Conservation (phyloP, 257 asterid genomes). For the Lithospermum erythrorhizon region DNA sequence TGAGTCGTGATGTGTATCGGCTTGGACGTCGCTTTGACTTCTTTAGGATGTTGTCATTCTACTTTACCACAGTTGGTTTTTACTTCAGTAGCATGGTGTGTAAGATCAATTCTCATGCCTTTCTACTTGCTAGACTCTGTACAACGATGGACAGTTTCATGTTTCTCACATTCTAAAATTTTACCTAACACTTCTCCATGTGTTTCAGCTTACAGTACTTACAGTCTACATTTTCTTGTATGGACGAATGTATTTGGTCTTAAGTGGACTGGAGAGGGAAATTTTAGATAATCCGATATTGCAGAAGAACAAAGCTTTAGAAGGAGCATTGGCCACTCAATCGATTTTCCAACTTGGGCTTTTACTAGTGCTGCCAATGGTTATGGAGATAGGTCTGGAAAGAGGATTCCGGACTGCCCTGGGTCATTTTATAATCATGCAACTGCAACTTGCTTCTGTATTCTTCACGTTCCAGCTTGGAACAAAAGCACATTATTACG, state of each 20-base stretch:
- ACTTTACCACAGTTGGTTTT: constrained; percentile 95
- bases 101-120: constrained; percentile 5
- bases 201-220: constrained; percentile 76
- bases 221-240: constrained; percentile 74
- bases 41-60: constrained; percentile 91
- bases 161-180: neutral
- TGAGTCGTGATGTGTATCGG: constrained; percentile 87
- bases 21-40: constrained; percentile 97
- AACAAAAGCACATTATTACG: constrained; percentile 83
- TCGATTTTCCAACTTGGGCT: constrained; percentile 84
- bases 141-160: neutral
- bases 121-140: neutral
- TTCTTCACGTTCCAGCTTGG: constrained; percentile 98
- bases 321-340: constrained; percentile 82
- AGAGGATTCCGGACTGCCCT: constrained; percentile 88
- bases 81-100: constrained; percentile 96
- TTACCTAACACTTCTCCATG: neutral
- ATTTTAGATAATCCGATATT: constrained; percentile 57
- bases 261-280: constrained; percentile 83
- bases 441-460: constrained; percentile 92
- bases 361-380: constrained; percentile 87
- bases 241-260: constrained; percentile 81
- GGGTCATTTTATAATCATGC: constrained; percentile 87
- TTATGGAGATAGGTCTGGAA: constrained; percentile 94
- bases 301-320: constrained; percentile 68